phyloP scores from a whole-genome alignment of 805 yeast species.

The Ogataea henricii region DNA sequence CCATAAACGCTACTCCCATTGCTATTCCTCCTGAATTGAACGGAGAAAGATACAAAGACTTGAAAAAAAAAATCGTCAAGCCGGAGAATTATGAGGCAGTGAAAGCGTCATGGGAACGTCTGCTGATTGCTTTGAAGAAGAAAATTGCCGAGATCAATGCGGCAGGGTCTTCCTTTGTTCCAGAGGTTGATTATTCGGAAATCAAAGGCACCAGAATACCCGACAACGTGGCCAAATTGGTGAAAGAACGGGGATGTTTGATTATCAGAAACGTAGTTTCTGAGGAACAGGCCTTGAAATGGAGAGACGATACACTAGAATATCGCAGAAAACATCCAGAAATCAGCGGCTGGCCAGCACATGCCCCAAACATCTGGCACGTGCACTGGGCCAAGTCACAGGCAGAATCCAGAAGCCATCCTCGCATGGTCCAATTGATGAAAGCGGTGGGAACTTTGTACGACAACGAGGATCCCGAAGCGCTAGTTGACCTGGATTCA shows the following conservation, averaged over 20 bases:
- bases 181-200: conserved; percentile 27
- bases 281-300: conserved; percentile 26
- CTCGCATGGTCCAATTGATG: conserved; percentile 34
- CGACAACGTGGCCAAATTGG: conserved; percentile 7
- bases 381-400: conserved; percentile 44
- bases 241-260: conserved; percentile 29
- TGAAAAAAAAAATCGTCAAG: conserved; percentile 24
- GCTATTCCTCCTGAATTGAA: conserved; percentile 11
- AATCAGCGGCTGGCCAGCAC: conserved; percentile 30
- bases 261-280: conserved; percentile 37
- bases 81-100: conserved; percentile 33
- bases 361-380: conserved; percentile 33
- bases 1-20: background rate
- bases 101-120: conserved; percentile 34
- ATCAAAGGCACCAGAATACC: conserved; percentile 19
- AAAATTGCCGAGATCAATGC: conserved; percentile 23
- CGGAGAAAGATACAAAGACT: conserved; percentile 12
- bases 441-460: conserved; percentile 16
- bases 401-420: conserved; percentile 41
- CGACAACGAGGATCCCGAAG: conserved; percentile 25
- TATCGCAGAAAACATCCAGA: conserved; percentile 34
- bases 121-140: conserved; percentile 28
- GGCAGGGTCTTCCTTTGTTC: conserved; percentile 29
- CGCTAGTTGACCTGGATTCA: conserved; percentile 33
- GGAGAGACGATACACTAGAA: conserved; percentile 20